These are phyloP conservation scores for Tolypocladium amazonense DNA, from an alignment of 2,329 filamentous ascomycete genomes.

Conservation along the genomic window DNA sequence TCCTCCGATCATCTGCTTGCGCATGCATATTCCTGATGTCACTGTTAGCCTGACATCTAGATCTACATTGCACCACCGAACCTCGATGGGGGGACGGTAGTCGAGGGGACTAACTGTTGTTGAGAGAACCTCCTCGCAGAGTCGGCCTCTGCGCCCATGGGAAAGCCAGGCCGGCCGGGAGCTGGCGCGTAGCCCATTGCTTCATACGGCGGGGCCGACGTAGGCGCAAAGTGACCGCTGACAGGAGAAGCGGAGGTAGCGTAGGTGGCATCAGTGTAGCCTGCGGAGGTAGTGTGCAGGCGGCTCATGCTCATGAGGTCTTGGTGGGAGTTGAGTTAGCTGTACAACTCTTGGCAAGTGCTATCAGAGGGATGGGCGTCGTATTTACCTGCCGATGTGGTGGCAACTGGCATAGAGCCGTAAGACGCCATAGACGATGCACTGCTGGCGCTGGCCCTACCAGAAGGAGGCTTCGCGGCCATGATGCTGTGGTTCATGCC, in stretches of 20 bases:
- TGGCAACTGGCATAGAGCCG: constrained; percentile 59
- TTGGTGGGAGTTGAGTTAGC: constrained; percentile 61
- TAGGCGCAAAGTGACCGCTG: constrained; percentile 51
- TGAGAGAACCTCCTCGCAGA: constrained; percentile 56
- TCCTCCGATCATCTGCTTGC: constrained; percentile 46
- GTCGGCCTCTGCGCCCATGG: constrained; percentile 46
- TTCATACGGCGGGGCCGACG: constrained; percentile 61
- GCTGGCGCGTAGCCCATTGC: constrained; percentile 64
- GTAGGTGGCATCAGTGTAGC: constrained; percentile 61
- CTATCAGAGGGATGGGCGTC: constrained; percentile 21
- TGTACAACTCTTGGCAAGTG: constrained; percentile 10
- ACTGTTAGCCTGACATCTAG: neutral
- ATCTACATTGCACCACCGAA: neutral
- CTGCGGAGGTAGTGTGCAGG: constrained; percentile 48
- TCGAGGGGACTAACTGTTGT: constrained; percentile 61
- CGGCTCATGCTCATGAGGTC: constrained; percentile 65
- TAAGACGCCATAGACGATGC: constrained; percentile 57
- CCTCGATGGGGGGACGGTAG: constrained; percentile 12
- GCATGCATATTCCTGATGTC: constrained; percentile 28
- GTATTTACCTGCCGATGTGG: constrained; percentile 58
- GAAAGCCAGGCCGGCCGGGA: constrained; percentile 47
- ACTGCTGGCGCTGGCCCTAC: constrained; percentile 48
- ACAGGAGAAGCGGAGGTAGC: constrained; percentile 58
- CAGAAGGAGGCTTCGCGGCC: constrained; percentile 31
- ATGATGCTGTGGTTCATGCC: constrained; percentile 45